Conservation (phyloP, 1,284 basidiomycete species). For the Afroboletus lepidellus region DNA sequence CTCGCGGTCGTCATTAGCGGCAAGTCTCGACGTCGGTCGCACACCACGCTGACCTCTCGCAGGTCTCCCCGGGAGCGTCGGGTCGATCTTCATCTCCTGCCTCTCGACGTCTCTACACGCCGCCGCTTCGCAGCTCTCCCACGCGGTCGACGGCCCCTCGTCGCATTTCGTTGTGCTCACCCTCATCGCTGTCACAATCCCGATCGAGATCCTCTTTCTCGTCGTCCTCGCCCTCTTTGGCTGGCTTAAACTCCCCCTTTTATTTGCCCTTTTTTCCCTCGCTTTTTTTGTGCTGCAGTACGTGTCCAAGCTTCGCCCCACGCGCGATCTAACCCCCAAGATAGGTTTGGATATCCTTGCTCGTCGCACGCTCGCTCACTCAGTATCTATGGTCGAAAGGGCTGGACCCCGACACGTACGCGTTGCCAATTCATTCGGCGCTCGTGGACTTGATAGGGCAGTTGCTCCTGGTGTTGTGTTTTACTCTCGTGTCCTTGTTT, state of each 20-base stretch:
- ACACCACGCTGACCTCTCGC: conserved; percentile 1
- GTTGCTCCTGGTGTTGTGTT: conserved; percentile 74
- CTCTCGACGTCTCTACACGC: conserved; percentile 85
- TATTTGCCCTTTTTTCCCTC: conserved; percentile 66
- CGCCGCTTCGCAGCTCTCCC: conserved; percentile 35
- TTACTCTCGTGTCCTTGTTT: conserved; percentile 55
- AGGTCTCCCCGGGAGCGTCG: conserved; percentile 86
- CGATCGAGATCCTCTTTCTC: conserved; percentile 76
- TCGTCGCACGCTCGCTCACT: conserved; percentile 64
- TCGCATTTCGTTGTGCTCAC: conserved; percentile 59
- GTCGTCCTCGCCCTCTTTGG: conserved; percentile 61
- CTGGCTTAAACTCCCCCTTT: conserved; percentile 71
- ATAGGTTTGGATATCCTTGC: conserved; percentile 70
- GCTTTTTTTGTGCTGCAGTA: conserved; percentile 76
- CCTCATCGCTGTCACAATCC: conserved; percentile 71
- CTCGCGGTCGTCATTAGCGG: conserved; percentile 59
- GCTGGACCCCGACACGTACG: conserved; percentile 92
- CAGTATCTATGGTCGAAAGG: conserved; percentile 79
- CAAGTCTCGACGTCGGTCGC: conserved; percentile 28
- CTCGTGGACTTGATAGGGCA: conserved; percentile 92
- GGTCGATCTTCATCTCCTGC: conserved; percentile 89
- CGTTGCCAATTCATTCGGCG: conserved; percentile 88
- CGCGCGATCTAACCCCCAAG: not conserved
- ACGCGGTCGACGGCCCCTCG: conserved; percentile 40
- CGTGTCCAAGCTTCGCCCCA: conserved; percentile 29